These are phyloP conservation scores for Malus hybrid DNA, from an alignment of 331 rosid genomes.

Conservation along the genomic window DNA sequence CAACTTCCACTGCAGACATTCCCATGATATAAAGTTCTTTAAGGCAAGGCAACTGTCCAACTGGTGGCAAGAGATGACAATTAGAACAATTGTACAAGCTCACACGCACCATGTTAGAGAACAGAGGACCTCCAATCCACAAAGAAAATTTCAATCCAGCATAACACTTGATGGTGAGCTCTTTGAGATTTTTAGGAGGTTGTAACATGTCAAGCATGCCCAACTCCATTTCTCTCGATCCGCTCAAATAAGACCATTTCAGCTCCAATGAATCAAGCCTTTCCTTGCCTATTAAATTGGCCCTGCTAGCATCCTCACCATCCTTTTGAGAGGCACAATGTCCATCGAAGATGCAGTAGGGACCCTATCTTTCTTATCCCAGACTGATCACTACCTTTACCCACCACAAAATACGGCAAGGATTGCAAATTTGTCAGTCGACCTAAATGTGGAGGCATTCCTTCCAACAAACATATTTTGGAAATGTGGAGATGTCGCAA, in stretches of 20 bases:
- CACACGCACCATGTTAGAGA: not conserved
- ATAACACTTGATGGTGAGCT: not conserved
- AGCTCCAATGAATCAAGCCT: not conserved
- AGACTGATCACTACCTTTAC: not conserved
- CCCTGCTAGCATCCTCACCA: not conserved
- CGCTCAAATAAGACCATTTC: not conserved
- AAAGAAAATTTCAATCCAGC: not conserved
- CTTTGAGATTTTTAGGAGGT: not conserved
- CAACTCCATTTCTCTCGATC: not conserved
- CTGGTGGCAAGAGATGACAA: conserved; percentile 5
- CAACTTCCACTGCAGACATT: not conserved
- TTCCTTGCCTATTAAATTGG: not conserved
- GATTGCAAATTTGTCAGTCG: not conserved
- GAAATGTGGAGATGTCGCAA: not conserved
- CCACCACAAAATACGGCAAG: not conserved
- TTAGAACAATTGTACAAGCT: not conserved
- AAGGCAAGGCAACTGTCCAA: not conserved
- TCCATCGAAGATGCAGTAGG: not conserved
- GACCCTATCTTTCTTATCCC: not conserved
- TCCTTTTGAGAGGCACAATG: conserved; percentile 2
- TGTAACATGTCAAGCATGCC: not conserved
- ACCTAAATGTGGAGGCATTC: not conserved
- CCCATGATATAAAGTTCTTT: not conserved
- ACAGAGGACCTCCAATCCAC: not conserved
- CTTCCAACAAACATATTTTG: not conserved